Evolutionary conservation across 345 rosid genomes (phyloP), one percentile per base, ranked within the genome.

Genomic region (Lumnitzera racemosa): DNA sequence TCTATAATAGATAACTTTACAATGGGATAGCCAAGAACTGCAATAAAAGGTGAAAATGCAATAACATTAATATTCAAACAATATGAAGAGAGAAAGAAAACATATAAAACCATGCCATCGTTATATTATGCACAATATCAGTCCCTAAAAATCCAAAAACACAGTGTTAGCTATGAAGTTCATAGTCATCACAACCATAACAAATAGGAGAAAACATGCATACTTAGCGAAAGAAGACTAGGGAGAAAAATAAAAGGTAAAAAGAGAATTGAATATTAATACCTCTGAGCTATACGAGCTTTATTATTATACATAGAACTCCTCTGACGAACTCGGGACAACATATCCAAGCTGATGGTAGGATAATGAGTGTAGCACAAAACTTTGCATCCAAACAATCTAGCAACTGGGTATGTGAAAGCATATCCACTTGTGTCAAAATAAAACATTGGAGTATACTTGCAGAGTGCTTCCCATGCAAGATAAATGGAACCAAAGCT

Each of bases 341-440:
- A 67, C 97, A 94, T 90, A 66, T 94, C 99, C 64, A 78, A 65
- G 68, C 97, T 90, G 59, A 94, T 90, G 4, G 97, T 90, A 72
- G 97, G 99, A 55, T 94, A 94, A 79, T 90, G 99, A 7, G 95
- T 87, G 54, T 90, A 90, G 68, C 97, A 94, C 64, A 90, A 73
- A 73, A 94, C 96, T 77, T 81, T 86, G 76, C 99, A 90, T 20
- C 99, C 97, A 75, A 90, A 90, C 60, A 90, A n/a, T 56, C 96
- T 75, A 11, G 97, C 97, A 64, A 94, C 72, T 41, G 96, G 97
- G 68, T 94, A 94, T 0, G 97, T 86, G 57, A 94, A 90, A 63
- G 99, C 99, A 58, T 90, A 90, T 31, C 99, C 99, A 54, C 91
- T 76, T 0, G 97, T 94, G 69, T 94, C 99, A 41, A 90, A 74